phyloP scores from a whole-genome alignment of 768 basidiomycete species.

The Suillus cothurnatus region DNA sequence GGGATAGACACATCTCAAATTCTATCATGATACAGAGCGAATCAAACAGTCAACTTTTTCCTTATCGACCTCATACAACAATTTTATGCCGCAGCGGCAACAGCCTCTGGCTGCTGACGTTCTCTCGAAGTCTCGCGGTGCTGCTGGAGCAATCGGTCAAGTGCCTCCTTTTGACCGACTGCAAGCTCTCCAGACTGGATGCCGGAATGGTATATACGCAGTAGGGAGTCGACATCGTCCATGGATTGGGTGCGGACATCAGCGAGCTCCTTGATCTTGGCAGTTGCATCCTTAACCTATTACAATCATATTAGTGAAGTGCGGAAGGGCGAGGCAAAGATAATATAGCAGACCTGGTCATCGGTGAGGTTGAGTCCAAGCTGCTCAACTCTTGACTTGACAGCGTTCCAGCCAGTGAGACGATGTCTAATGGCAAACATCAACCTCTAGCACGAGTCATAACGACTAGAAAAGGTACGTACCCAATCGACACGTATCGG shows the following conservation, averaged over 20 bases:
- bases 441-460: neutral
- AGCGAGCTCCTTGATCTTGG: slow-evolving; percentile 99
- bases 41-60: neutral
- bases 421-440: slow-evolving; percentile 62
- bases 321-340: neutral
- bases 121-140: slow-evolving; percentile 51
- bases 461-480: slow-evolving; percentile 23
- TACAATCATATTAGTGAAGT: slow-evolving; percentile 8
- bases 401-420: slow-evolving; percentile 98
- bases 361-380: slow-evolving; percentile 88
- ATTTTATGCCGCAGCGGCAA: slow-evolving; percentile 10
- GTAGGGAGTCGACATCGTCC: slow-evolving; percentile 97
- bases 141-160: slow-evolving; percentile 83
- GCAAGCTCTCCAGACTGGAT: slow-evolving; percentile 91
- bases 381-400: slow-evolving; percentile 99
- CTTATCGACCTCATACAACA: neutral
- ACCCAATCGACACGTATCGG: slow-evolving; percentile 97
- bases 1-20: neutral
- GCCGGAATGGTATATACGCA: slow-evolving; percentile 94
- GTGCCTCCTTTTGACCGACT: slow-evolving; percentile 90
- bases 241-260: slow-evolving; percentile 98
- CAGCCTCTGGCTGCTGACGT: slow-evolving; percentile 10
- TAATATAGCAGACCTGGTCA: slow-evolving; percentile 59
- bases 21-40: neutral
- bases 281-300: slow-evolving; percentile 96